Evolutionary conservation across 1,284 basidiomycete genomes (phyloP).

Genomic region (Ustanciosporium gigantosporum): DNA sequence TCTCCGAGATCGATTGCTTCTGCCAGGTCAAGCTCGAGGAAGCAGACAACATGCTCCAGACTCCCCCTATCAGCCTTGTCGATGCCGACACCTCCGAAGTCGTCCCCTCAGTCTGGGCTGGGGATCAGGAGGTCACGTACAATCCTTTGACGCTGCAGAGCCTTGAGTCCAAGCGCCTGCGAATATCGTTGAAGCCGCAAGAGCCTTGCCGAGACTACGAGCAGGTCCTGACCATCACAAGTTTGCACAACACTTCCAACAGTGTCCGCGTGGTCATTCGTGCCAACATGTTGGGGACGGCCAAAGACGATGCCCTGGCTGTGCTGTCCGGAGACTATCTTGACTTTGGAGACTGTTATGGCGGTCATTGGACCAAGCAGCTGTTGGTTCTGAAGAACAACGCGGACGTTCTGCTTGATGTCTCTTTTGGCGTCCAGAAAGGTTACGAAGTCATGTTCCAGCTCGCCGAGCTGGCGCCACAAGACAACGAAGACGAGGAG

Average conservation of each 20-base stretch:
- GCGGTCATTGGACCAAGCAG: conserved; percentile 64
- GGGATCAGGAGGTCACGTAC: conserved; percentile 31
- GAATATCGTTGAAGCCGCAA: conserved; percentile 36
- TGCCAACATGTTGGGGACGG: conserved; percentile 57
- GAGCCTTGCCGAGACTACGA: conserved; percentile 54
- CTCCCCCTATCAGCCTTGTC: conserved; percentile 35
- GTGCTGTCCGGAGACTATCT: conserved; percentile 63
- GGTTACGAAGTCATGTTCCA: conserved; percentile 64
- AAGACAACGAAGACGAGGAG: conserved; percentile 31
- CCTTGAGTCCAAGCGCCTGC: conserved; percentile 26
- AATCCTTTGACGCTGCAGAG: conserved; percentile 17
- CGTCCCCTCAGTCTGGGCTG: conserved; percentile 34
- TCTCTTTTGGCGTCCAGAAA: conserved; percentile 62
- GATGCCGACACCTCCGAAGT: conserved; percentile 15
- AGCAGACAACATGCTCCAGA: conserved; percentile 49
- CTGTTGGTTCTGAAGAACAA: conserved; percentile 64
- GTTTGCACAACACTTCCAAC: conserved; percentile 50
- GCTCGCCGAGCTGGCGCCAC: conserved; percentile 61
- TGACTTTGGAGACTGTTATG: conserved; percentile 65
- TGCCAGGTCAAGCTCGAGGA: conserved; percentile 53
- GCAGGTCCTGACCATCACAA: conserved; percentile 54
- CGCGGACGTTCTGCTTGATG: conserved; percentile 63
- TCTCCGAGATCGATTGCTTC: conserved; percentile 54
- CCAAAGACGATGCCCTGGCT: conserved; percentile 62
- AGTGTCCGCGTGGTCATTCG: conserved; percentile 50